These are phyloP conservation scores for Nakazawaea siamensis DNA, from an alignment of 805 yeast genomes.

Conservation along the genomic window DNA sequence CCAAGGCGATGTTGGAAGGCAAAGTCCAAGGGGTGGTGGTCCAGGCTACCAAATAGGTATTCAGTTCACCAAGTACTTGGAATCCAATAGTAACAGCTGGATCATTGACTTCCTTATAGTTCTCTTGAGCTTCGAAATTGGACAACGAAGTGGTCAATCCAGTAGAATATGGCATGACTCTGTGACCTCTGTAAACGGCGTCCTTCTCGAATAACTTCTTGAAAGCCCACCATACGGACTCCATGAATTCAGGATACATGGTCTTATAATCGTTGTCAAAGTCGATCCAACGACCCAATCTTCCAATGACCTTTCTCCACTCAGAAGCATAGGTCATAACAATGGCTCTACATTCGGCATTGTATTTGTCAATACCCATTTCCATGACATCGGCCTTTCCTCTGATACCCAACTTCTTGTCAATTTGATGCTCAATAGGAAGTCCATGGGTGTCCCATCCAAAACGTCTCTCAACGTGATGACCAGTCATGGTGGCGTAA, in stretches of 20 bases:
- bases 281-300: constrained; percentile 98
- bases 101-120: constrained; percentile 93
- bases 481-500: constrained; percentile 96
- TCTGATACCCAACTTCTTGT: constrained; percentile 89
- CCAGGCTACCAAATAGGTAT: constrained; percentile 90
- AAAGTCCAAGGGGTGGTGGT: constrained; percentile 99
- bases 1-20: constrained; percentile 87
- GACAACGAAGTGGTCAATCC: constrained; percentile 95
- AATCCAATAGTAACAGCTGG: constrained; percentile 95
- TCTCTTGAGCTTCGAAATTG: constrained; percentile 97
- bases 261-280: constrained; percentile 98
- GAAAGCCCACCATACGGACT: constrained; percentile 99
- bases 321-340: constrained; percentile 96
- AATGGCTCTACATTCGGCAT: constrained; percentile 89
- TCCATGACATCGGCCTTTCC: constrained; percentile 92
- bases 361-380: constrained; percentile 91
- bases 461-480: constrained; percentile 91
- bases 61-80: constrained; percentile 71
- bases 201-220: constrained; percentile 78
- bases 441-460: constrained; percentile 99
- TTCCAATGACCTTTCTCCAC: constrained; percentile 89
- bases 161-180: constrained; percentile 99
- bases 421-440: constrained; percentile 97
- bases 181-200: constrained; percentile 86
- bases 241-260: constrained; percentile 93